Base-by-base conservation (phyloP, 306 rosid genomes). In the Prunus salicina region DNA sequence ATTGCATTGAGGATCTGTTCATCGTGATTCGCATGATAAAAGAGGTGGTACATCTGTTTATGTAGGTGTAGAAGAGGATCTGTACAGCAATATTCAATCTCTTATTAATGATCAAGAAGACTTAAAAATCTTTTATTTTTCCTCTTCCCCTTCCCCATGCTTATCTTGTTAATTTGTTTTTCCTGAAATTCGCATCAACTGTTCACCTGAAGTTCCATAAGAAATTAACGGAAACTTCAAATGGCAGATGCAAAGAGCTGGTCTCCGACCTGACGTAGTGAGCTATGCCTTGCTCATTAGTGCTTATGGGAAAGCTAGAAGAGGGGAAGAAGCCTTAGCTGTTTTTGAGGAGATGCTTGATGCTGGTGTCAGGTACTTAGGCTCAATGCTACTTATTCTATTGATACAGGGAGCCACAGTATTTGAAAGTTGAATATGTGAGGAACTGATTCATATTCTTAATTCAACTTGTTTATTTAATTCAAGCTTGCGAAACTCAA, bases 271-370 rank as follows among this genome's bases (percentile, higher is more conserved):
- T 47, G 97, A 90, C 16, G 97, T 95, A 55, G 96, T 92, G 80
- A 95, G 96, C 88, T 95, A 92, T 86, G 93, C 97, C 56, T 82
- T 87, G 79, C 97, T 95, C 55, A 80, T 95, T 56, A 86, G 57
- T 86, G 97, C 99, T 46, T 95, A 95, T 56, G 99, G 99, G 82
- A 92, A 95, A 86, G 99, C 96, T 67, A 87, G 96, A 82, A 92
- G 93, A 84, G 97, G 92, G 85, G 97, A 95, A 32, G 99, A 92
- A 88, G 99, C 99, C 38, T 80, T 92, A n/a, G 97, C 97, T 43
- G 99, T 95, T 64, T 95, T 92, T 45, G 99, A 92, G 87, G 97
- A 95, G 82, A 95, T 95, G 97, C 97, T 95, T 64, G 91, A 91
- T 78, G 96, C 99, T 66, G 97, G 97, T 82, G 91, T 95, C 82